Base-by-base conservation (phyloP, 2,329 filamentous ascomycete species). In the Aureobasidium leucospermi region DNA sequence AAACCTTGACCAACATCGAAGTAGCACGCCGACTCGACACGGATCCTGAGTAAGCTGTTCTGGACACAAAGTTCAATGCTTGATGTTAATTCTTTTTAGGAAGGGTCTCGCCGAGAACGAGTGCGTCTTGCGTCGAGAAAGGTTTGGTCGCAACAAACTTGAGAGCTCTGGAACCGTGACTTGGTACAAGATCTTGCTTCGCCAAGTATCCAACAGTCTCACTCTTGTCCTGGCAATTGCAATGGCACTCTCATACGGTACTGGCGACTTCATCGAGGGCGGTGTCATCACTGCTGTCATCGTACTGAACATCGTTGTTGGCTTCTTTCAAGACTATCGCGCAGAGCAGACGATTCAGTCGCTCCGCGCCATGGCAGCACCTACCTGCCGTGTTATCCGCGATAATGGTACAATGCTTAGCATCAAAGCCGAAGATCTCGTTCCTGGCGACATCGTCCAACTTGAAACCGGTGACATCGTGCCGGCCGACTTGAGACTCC, bases 371-470 rank as follows among this genome's bases (percentile, higher is more conserved):
- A 74, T 84, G 36, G 81, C 80, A 4, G 81, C 81, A 4, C 82
- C 82, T 10, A 77, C 78, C 46, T 82, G 81, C 57, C 77, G 75
- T 42, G 81, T 83, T 6, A 71, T 86, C 38, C 78, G 84, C 36
- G 39, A 56, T 3, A 78, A 82, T 63, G 81, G 83, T 9, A 77
- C 78, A 53, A 71, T 80, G 42, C 71, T 75, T 34, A 76, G 77
- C 4, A 73, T 85, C 16, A 78, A 80, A 7, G 80, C 82, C 29
- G 76, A 78, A 5, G 79, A 85, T 53, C 75, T 89, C 39, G 85
- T 89, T 45, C 80, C 79, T 55, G 88, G 87, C 58, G 87, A 90
- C 64, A 72, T 90, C 52, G 83, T 85, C 15, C 80, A 83, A 63
- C 69, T 84, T 56, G 81, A 79, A 63, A 79, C 83, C 43, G 87